A percentile compares a stretch with the other conserved stretches of the same genome.
phyloP scores from a whole-genome alignment of 1,139 yeast genomes.

The Diutina catenulata region DNA sequence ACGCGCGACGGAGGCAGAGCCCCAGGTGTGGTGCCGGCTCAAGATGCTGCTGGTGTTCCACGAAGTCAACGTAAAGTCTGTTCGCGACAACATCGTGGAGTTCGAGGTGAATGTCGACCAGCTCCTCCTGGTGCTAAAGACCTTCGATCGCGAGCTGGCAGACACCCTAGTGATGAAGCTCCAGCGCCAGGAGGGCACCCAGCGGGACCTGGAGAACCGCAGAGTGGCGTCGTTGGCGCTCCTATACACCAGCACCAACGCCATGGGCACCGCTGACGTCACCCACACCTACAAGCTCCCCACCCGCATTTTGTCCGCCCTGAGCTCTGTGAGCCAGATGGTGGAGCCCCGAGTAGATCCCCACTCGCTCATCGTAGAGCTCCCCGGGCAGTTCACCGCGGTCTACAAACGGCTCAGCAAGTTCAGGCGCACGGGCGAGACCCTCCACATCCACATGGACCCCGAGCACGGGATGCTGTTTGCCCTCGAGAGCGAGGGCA shows the following conservation, averaged over 20 bases:
- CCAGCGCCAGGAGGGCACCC: slow-evolving; percentile 31
- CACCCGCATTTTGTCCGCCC: slow-evolving; percentile 36
- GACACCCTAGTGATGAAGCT: slow-evolving; percentile 41
- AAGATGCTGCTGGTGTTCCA: slow-evolving; percentile 40
- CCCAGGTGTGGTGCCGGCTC: slow-evolving; percentile 45
- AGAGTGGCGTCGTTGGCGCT: slow-evolving; percentile 42
- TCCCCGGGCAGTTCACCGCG: slow-evolving; percentile 36
- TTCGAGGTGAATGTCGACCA: slow-evolving; percentile 48
- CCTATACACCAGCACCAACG: slow-evolving; percentile 28
- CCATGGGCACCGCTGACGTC: slow-evolving; percentile 24
- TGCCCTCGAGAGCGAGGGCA: slow-evolving; percentile 42
- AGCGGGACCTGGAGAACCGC: slow-evolving; percentile 14
- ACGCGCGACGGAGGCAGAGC: slow-evolving; percentile 33
- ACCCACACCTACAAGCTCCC: slow-evolving; percentile 52
- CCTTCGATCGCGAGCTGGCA: slow-evolving; percentile 41
- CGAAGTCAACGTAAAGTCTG: slow-evolving; percentile 32
- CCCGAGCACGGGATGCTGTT: slow-evolving; percentile 12
- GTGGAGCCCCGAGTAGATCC: slow-evolving; percentile 37
- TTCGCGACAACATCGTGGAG: slow-evolving; percentile 36
- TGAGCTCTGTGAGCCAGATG: slow-evolving; percentile 24
- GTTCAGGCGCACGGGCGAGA: slow-evolving; percentile 32
- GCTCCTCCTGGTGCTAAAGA: slow-evolving; percentile 39
- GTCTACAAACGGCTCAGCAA: slow-evolving; percentile 46
- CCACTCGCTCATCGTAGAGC: slow-evolving; percentile 32
- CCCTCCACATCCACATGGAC: slow-evolving; percentile 15